Conservation (phyloP, 148 eudicot species). For the Drosera capensis region DNA sequence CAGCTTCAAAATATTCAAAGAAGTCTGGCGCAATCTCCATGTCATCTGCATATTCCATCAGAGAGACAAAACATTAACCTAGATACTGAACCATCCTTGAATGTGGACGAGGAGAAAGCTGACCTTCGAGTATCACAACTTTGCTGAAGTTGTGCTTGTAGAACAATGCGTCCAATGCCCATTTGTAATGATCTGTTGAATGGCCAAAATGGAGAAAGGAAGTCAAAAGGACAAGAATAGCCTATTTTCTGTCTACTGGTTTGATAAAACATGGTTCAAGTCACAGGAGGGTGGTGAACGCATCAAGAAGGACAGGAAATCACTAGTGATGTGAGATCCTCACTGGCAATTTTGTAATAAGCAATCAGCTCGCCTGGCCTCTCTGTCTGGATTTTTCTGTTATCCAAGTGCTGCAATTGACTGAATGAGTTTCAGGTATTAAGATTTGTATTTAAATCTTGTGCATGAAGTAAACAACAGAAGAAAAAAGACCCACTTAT, state of each 20-base stretch:
- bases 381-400: slow-evolving; percentile 63
- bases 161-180: slow-evolving; percentile 92
- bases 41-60: slow-evolving; percentile 50
- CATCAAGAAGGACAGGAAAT: background rate
- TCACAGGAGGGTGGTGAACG: background rate
- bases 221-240: slow-evolving; percentile 4
- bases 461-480: background rate
- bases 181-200: slow-evolving; percentile 94
- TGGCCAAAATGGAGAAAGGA: slow-evolving; percentile 2
- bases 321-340: slow-evolving; percentile 9
- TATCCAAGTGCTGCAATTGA: slow-evolving; percentile 80
- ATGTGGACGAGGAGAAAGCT: slow-evolving; percentile 2
- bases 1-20: slow-evolving; percentile 94
- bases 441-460: background rate
- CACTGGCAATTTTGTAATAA: slow-evolving; percentile 96
- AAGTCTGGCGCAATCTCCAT: slow-evolving; percentile 99
- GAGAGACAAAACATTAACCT: background rate
- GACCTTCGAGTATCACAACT: slow-evolving; percentile 95
- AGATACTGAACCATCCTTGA: too few species aligned
- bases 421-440: slow-evolving; percentile 7
- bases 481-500: background rate
- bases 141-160: slow-evolving; percentile 69
- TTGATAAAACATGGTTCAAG: background rate
- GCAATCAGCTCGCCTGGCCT: slow-evolving; percentile 91
- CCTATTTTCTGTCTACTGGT: background rate